Percentiles rank a stretch among this genome's conserved stretches.
These are phyloP conservation scores for Lactarius indigo DNA, from an alignment of 768 basidiomycete genomes.

Conservation along the genomic window DNA sequence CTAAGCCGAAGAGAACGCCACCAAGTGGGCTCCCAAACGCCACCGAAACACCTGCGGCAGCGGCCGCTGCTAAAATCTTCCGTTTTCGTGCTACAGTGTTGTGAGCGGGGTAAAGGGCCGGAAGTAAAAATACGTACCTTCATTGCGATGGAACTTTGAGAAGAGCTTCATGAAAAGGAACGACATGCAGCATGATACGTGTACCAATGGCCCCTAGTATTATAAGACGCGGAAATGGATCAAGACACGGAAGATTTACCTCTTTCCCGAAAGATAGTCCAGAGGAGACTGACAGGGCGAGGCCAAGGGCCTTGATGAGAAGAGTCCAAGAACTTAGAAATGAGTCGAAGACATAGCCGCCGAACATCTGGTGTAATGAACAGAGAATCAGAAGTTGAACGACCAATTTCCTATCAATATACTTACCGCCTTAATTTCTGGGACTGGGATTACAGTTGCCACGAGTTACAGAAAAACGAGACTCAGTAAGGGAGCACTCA, in stretches of 20 bases:
- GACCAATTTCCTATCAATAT: not conserved
- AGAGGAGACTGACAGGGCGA: constrained; percentile 81
- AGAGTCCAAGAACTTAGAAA: constrained; percentile 87
- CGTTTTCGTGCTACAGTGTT: constrained; percentile 62
- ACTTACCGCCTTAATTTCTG: constrained; percentile 74
- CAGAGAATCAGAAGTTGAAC: not conserved
- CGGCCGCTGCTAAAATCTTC: constrained; percentile 76
- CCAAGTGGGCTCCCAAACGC: constrained; percentile 87
- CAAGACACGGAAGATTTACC: constrained; percentile 37
- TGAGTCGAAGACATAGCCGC: constrained; percentile 82
- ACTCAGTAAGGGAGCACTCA: constrained; percentile 35
- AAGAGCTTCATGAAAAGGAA: constrained; percentile 65
- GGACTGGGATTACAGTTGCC: constrained; percentile 42
- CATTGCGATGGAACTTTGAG: constrained; percentile 69
- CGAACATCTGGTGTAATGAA: constrained; percentile 52
- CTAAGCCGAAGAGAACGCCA: constrained; percentile 81
- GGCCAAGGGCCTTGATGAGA: constrained; percentile 77
- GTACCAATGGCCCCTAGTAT: constrained; percentile 72
- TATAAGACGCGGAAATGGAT: constrained; percentile 5
- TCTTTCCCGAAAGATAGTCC: constrained; percentile 85
- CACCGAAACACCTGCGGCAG: constrained; percentile 82
- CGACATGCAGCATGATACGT: constrained; percentile 81
- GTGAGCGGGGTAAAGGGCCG: not conserved
- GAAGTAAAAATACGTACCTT: constrained; percentile 45
- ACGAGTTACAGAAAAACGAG: constrained; percentile 1